Evolutionary conservation across 1,284 basidiomycete species (phyloP).

Genomic region (Cutaneotrichosporon cutaneum): DNA sequence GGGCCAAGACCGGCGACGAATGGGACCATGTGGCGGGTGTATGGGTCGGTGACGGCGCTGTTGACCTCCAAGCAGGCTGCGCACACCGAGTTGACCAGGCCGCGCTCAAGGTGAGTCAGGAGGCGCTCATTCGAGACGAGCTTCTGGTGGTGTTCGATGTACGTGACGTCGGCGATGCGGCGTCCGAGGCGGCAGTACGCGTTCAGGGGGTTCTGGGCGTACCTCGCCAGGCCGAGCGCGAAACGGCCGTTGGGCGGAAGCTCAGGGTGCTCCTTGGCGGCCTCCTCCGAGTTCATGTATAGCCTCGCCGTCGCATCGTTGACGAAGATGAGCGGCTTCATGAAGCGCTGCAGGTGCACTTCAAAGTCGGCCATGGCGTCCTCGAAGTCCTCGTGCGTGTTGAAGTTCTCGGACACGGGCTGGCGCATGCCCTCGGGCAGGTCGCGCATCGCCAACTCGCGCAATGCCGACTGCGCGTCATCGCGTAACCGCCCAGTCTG

Average conservation of each 20-base stretch:
- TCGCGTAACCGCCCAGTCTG: constrained; percentile 60
- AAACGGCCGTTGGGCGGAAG: constrained; percentile 83
- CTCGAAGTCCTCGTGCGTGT: constrained; percentile 41
- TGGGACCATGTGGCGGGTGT: constrained; percentile 82
- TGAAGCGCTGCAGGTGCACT: constrained; percentile 27
- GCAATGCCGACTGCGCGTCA: constrained; percentile 59
- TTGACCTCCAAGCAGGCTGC: constrained; percentile 96
- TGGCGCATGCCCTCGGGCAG: constrained; percentile 30
- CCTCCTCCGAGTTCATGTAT: constrained; percentile 87
- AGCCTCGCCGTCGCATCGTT: constrained; percentile 91
- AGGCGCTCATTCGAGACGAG: constrained; percentile 73
- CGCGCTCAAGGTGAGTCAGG: constrained; percentile 75
- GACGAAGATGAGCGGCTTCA: constrained; percentile 75
- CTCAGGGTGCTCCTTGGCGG: constrained; percentile 78
- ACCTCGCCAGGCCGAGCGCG: constrained; percentile 90
- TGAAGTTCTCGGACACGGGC: constrained; percentile 38
- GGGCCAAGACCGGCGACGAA: constrained; percentile 94
- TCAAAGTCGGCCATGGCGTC: constrained; percentile 37
- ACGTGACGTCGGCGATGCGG: constrained; percentile 76
- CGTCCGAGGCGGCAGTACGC: constrained; percentile 84
- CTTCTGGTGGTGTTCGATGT: constrained; percentile 82
- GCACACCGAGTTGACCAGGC: constrained; percentile 85
- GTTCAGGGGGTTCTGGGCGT: constrained; percentile 88
- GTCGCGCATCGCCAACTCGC: constrained; percentile 41
- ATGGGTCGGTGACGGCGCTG: constrained; percentile 77